Conservation (phyloP, 352 stramenopile species). For the Blastocystis hominis region DNA sequence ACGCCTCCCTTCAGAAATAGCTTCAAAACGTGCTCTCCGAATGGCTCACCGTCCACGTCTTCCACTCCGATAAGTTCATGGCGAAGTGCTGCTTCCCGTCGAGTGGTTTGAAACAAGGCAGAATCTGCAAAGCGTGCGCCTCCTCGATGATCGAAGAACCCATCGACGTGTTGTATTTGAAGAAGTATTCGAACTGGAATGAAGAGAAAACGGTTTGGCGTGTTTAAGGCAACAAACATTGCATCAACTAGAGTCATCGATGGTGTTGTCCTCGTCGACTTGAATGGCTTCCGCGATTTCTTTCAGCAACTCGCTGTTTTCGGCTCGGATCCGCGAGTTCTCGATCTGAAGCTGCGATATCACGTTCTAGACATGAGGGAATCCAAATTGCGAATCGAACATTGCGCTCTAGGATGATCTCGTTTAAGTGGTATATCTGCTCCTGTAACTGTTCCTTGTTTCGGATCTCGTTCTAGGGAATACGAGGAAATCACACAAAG, state of each 20-base stretch:
- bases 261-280: background rate
- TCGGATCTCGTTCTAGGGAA: background rate
- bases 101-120: background rate
- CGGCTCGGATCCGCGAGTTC: background rate
- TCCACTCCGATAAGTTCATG: background rate
- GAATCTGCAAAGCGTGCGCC: background rate
- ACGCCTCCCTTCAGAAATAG: background rate
- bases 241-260: background rate
- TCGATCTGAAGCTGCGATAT: conserved; percentile 44
- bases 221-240: background rate
- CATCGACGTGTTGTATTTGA: background rate
- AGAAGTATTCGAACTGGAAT: background rate
- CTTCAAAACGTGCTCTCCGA: conserved; percentile 10
- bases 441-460: background rate
- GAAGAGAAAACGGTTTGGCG: background rate
- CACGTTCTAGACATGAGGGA: background rate
- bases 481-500: background rate
- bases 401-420: conserved; percentile 5
- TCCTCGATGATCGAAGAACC: background rate
- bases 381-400: background rate
- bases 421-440: background rate
- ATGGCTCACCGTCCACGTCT: conserved; percentile 47
- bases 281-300: conserved; percentile 19
- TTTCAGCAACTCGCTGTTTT: conserved; percentile 19
- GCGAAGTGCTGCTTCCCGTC: background rate